Evolutionary conservation across 352 stramenopile species (phyloP).

Genomic region (Pythium rhizo-oryzae): DNA sequence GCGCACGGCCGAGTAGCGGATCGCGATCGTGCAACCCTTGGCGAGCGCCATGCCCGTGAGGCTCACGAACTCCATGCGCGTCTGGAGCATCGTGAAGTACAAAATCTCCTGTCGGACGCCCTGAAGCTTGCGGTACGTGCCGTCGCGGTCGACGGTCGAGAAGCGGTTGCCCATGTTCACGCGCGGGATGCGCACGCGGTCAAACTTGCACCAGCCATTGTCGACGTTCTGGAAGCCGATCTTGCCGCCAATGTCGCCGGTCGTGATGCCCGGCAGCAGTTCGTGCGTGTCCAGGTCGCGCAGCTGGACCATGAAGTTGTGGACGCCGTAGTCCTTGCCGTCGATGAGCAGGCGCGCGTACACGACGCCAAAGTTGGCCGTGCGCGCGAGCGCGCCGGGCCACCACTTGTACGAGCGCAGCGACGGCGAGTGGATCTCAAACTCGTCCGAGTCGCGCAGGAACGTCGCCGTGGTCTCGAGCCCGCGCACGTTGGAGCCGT

Average conservation of each 20-base stretch:
- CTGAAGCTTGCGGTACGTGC: conserved; percentile 64
- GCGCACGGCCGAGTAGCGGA: conserved; percentile 94
- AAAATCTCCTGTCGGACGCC: conserved; percentile 54
- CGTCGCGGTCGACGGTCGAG: conserved; percentile 48
- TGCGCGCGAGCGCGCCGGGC: conserved; percentile 94
- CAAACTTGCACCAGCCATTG: conserved; percentile 65
- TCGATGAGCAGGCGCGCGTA: conserved; percentile 88
- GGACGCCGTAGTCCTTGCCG: conserved; percentile 90
- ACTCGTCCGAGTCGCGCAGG: conserved; percentile 88
- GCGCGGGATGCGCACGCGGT: conserved; percentile 60
- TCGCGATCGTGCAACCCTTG: conserved; percentile 91
- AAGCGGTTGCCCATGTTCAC: conserved; percentile 72
- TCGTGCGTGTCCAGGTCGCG: conserved; percentile 86
- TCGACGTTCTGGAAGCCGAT: conserved; percentile 80
- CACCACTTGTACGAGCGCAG: conserved; percentile 97
- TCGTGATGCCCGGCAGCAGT: conserved; percentile 46
- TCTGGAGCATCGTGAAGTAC: conserved; percentile 87
- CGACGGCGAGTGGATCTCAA: conserved; percentile 95
- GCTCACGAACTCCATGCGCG: conserved; percentile 67
- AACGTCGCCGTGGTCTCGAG: conserved; percentile 97
- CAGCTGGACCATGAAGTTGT: conserved; percentile 97
- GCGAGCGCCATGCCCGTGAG: conserved; percentile 59
- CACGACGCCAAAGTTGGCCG: conserved; percentile 90
- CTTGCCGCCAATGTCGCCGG: conserved; percentile 72
- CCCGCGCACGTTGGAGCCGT: conserved; percentile 84